phyloP scores from a whole-genome alignment of 2,329 filamentous ascomycete genomes.

The Aspergillus floridensis region DNA sequence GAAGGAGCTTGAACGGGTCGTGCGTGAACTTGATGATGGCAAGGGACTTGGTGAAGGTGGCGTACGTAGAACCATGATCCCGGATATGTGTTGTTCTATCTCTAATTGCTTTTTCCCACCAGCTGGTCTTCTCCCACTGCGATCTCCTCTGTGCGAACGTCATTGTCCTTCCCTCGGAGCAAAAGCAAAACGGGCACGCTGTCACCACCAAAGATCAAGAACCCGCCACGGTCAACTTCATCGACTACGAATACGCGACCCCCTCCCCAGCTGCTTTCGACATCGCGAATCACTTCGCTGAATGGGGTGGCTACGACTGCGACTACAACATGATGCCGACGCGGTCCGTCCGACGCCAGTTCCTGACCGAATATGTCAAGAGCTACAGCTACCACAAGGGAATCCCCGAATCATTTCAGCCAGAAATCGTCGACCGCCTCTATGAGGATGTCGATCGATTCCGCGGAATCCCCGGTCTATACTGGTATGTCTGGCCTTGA shows the following conservation, averaged over 20 bases:
- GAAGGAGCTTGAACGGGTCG: constrained; percentile 68
- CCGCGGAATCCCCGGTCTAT: constrained; percentile 85
- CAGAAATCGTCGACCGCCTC: constrained; percentile 66
- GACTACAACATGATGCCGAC: constrained; percentile 83
- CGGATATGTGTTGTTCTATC: background rate
- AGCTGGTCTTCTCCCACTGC: constrained; percentile 92
- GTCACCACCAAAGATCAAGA: constrained; percentile 31
- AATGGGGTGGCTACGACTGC: constrained; percentile 97
- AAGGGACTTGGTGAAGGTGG: constrained; percentile 73
- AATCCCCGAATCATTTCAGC: constrained; percentile 44
- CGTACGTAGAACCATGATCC: constrained; percentile 46
- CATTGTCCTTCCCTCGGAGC: constrained; percentile 64
- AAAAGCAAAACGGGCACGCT: background rate
- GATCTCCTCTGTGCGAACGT: constrained; percentile 96
- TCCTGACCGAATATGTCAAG: constrained; percentile 78
- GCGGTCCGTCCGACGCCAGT: constrained; percentile 69
- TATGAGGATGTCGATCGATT: constrained; percentile 81
- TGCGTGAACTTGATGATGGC: constrained; percentile 69
- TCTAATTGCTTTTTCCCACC: constrained; percentile 8
- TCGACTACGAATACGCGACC: constrained; percentile 97
- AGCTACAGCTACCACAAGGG: constrained; percentile 62
- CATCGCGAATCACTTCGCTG: constrained; percentile 95
- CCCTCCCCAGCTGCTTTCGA: constrained; percentile 94
- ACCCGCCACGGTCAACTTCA: constrained; percentile 69
- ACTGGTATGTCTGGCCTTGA: constrained; percentile 47